Base-by-base conservation (phyloP, 2,329 filamentous ascomycete genomes). In the Talaromyces albobiverticillius region DNA sequence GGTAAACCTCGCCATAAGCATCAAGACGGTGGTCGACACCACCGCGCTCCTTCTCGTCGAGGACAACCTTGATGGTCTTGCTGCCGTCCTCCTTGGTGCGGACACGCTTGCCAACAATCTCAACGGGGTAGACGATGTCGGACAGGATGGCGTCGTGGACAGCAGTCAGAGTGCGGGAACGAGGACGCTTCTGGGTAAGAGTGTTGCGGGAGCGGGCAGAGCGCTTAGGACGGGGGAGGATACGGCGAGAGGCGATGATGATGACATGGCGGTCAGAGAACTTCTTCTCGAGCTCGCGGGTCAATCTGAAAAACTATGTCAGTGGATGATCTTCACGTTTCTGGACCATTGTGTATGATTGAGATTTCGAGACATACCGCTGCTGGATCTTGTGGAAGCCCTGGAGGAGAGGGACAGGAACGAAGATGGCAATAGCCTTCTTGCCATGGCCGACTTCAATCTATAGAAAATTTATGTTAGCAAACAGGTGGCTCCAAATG, bases 381-480 rank as follows among this genome's bases (percentile, higher is more conserved):
- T 97, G 94, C 87, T 99, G 94, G 77, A 96, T 90, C 76, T 94
- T 92, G 89, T 97, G 94, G 90, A 96, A 99, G 78, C 90, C 90
- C 79, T 87, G 83, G 78, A 99, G 90, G 80, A 95, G 90, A 81
- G 94, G 94, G 79, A 99, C 94, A 78, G 94, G 94, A 85, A 99
- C 94, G 89, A 99, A 99, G 89, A 99, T 95, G 85, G 96, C 93
- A 84, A 99, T 94, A 76, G 94, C 94, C 89, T 97, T 99, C 87
- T 96, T 96, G 87, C 94, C 94, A 85, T 97, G 92, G 84, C 94
- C 94, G 82, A 97, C 93, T 85, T 99, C 94, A 85, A 99, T 94
- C 94, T 99, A 74, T 70, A 74, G 75, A 73, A 77, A 72, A 48
- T 51, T 51, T 20, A 53, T 42, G 23, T 57, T 41, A 59, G 57